These are phyloP conservation scores for Escovopsis weberi DNA, from an alignment of 2,329 filamentous ascomycete species.

Conservation along the genomic window DNA sequence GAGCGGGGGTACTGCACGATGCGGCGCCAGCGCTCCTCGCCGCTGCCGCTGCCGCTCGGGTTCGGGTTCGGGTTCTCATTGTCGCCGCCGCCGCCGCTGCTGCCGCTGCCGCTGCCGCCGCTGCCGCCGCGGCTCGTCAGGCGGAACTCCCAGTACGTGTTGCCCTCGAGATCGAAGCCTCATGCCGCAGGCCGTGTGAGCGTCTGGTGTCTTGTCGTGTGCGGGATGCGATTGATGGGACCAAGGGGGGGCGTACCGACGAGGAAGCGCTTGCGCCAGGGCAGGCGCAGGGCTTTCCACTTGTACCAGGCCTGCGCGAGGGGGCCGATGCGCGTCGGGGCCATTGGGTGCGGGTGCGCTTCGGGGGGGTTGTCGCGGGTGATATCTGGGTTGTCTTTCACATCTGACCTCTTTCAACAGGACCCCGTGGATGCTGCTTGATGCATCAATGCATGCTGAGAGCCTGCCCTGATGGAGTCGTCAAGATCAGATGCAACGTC, in stretches of 20 bases:
- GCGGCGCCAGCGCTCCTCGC: slow-evolving; percentile 37
- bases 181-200: too few species aligned
- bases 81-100: too few species aligned
- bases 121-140: slow-evolving; percentile 22
- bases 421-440: too few species aligned
- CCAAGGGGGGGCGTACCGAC: slow-evolving; percentile 31
- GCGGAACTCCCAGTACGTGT: slow-evolving; percentile 56
- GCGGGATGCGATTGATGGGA: background rate
- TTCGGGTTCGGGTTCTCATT: too few species aligned
- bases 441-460: too few species aligned
- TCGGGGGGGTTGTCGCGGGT: too few species aligned
- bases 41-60: slow-evolving; percentile 11
- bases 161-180: slow-evolving; percentile 51
- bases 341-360: slow-evolving; percentile 13
- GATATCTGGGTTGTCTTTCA: too few species aligned
- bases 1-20: slow-evolving; percentile 44
- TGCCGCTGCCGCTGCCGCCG: too few species aligned
- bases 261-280: slow-evolving; percentile 49
- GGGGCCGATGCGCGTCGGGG: slow-evolving; percentile 21
- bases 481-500: too few species aligned
- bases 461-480: too few species aligned
- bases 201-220: background rate
- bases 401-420: background rate
- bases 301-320: slow-evolving; percentile 35
- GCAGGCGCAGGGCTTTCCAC: slow-evolving; percentile 48